Evolutionary conservation across 148 eudicot genomes (phyloP), one percentile per base, ranked within the genome.

Genomic region (Arbutus unedo): DNA sequence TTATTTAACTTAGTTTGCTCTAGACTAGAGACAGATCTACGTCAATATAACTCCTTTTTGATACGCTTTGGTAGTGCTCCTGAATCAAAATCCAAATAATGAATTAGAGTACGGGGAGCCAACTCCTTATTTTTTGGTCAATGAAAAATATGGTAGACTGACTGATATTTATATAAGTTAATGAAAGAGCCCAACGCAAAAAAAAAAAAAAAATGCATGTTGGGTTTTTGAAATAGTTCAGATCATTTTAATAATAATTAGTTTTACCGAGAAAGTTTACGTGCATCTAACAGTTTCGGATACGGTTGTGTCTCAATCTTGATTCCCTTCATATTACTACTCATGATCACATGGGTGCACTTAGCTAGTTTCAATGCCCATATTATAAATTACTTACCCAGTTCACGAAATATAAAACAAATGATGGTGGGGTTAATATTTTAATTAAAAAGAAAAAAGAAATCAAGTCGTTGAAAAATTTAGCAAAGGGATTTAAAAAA

Each of bases 321-420:
- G 38, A 31, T 31, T 31, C 38, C 38, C 38, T 31, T n/a, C 3
- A 5, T 49, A 49, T 74, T 49, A 74, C 31, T 10, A 48, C 7
- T 6, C 48, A 59, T 51, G 44, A 11, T 60, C 72, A 62, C 60
- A 50, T 80, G 82, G 55, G 14, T 38, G 6, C 0, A 10, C 59
- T 66, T 48, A 31, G 56, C n/a, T 79, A 48, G 45, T 64, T 80
- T 67, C 74, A 50, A 67, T 50, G 60, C 48, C 59, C 56, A 16
- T 11, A 64, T 45, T 47, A 19, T 18, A 79, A 47, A n/a, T 62
- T 64, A 60, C 16, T 10, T 9, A 48, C 23, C 41, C 18, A 68
- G 49, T 31, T 68, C 9, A 51, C 10, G 19, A 70, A 79, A 80
- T 51, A 31, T 14, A 68, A 16, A 31, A 31, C 25, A 31, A 38